These are phyloP conservation scores for Syzygium malaccense DNA, from an alignment of 441 rosid genomes.

Conservation along the genomic window DNA sequence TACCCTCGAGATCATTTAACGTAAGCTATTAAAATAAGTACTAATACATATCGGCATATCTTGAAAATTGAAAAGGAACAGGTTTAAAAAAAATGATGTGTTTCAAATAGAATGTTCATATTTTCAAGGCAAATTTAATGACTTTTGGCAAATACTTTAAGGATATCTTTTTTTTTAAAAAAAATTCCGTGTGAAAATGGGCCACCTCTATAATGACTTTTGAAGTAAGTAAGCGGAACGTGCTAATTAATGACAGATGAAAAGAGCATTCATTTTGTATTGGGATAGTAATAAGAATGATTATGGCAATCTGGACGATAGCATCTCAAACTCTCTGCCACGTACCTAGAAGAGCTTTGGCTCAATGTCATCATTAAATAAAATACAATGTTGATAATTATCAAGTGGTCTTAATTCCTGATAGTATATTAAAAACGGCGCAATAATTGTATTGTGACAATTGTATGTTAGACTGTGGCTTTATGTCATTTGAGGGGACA, in stretches of 20 bases:
- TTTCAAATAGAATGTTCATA: not conserved
- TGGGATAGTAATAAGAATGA: not conserved
- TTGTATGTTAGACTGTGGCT: not conserved
- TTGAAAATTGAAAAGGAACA: not conserved
- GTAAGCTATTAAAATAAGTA: not conserved
- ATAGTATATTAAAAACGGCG: too few species aligned
- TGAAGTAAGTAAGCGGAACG: conserved; percentile 30
- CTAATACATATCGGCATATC: not conserved
- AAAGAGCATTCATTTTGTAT: not conserved
- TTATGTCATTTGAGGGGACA: not conserved
- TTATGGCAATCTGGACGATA: not conserved
- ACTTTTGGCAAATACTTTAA: not conserved
- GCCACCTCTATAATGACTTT: conserved; percentile 5
- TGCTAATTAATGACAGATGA: conserved; percentile 23
- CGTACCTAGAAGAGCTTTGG: not conserved
- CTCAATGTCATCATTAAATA: not conserved
- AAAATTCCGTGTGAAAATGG: not conserved
- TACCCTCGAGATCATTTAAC: not conserved
- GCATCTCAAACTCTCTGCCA: not conserved
- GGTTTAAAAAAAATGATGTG: not conserved
- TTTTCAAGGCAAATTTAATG: not conserved
- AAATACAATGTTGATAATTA: not conserved
- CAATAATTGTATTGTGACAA: too few species aligned
- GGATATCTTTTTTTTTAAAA: not conserved
- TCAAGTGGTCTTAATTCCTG: not conserved